Conservation (phyloP, 2,329 filamentous ascomycete genomes). For the Knoxdaviesia capensis region DNA sequence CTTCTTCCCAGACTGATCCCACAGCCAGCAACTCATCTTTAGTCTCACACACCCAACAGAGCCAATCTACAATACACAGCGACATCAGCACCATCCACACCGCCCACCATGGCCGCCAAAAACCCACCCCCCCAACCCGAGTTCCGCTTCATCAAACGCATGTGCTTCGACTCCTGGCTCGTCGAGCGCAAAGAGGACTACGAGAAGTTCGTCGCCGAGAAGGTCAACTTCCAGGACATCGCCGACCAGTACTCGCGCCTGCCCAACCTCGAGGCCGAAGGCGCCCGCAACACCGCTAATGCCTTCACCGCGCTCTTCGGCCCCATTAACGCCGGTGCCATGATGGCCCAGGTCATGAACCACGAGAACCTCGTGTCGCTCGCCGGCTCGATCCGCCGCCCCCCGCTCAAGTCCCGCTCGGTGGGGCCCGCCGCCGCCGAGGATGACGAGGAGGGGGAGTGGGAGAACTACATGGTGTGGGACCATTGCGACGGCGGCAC, state of each 20-base stretch:
- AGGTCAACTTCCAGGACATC: conserved; percentile 5
- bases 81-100: too few relatives aligned
- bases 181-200: conserved; percentile 12
- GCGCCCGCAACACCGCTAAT: conserved; percentile 6
- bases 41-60: too few relatives aligned
- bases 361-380: conserved; percentile 28
- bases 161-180: conserved; percentile 12
- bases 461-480: conserved; percentile 20
- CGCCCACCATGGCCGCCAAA: too few relatives aligned
- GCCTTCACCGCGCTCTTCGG: conserved; percentile 11
- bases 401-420: conserved; percentile 4
- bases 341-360: conserved; percentile 18
- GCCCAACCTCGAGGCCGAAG: conserved; percentile 4
- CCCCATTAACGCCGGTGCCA: conserved; percentile 10
- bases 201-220: conserved; percentile 14
- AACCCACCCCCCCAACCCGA: conserved; percentile 2
- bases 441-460: conserved; percentile 1
- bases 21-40: too few relatives aligned
- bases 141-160: conserved; percentile 12
- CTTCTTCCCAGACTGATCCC: too few relatives aligned
- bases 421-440: conserved; percentile 3
- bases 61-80: too few relatives aligned
- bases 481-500: conserved; percentile 32
- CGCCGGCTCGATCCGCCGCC: conserved; percentile 14
- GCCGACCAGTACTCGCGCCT: neutral